A percentile compares a stretch with the other conserved stretches of the same genome.
phyloP scores from a whole-genome alignment of 129 eudicot genomes.

The Smallanthus sonchifolius region DNA sequence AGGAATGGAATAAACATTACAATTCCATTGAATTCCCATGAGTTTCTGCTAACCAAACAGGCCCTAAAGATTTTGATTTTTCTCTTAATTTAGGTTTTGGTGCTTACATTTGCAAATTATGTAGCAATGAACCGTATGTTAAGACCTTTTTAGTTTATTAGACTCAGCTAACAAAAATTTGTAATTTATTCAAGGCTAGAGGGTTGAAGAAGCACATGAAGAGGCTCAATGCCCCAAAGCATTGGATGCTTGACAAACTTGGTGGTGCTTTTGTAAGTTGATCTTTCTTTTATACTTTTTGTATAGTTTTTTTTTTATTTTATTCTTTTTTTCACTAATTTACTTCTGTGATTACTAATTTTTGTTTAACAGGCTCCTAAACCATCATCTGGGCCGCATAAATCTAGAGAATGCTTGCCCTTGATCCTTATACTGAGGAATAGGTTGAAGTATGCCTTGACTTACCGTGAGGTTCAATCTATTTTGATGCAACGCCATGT shows the following conservation, averaged over 20 bases:
- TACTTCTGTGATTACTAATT: background rate
- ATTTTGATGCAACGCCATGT: conserved; percentile 59
- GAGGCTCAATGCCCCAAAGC: conserved; percentile 68
- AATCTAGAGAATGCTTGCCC: conserved; percentile 53
- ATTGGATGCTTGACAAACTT: conserved; percentile 66
- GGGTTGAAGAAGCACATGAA: conserved; percentile 62
- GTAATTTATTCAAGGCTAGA: conserved; percentile 32
- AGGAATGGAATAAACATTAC: no score
- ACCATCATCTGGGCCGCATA: conserved; percentile 62
- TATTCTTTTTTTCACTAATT: no score
- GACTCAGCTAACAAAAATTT: background rate
- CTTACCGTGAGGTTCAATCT: conserved; percentile 52
- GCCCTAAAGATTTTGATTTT: no score
- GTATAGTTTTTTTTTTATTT: background rate
- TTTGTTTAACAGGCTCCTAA: conserved; percentile 43
- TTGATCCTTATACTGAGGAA: conserved; percentile 49
- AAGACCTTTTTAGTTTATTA: background rate
- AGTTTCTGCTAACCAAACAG: no score
- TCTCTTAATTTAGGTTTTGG: no score
- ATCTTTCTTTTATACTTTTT: background rate
- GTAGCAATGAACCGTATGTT: background rate
- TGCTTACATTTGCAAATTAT: background rate
- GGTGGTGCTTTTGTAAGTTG: conserved; percentile 57
- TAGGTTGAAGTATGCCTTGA: conserved; percentile 50
- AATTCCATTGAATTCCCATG: no score